A percentile compares a stretch with the other conserved stretches of the same genome.
Evolutionary conservation across 805 yeast species (phyloP).

Genomic region (Phaffomyces thermotolerans): DNA sequence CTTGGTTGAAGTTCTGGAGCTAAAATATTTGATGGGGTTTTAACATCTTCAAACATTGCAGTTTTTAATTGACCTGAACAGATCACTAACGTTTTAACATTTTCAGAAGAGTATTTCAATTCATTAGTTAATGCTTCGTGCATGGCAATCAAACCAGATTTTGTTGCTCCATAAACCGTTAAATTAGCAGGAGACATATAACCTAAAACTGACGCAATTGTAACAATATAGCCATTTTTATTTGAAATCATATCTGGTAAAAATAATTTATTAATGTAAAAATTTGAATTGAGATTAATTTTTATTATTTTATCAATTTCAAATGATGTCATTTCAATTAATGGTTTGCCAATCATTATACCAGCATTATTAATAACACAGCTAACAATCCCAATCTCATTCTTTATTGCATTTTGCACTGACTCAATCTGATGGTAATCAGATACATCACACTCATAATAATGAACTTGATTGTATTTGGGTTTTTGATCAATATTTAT

Average conservation of each 20-base stretch:
- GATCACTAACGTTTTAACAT: conserved; percentile 67
- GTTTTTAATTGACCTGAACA: conserved; percentile 88
- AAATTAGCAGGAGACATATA: conserved; percentile 77
- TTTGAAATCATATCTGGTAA: conserved; percentile 61
- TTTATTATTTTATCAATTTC: conserved; percentile 58
- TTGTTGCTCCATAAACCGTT: conserved; percentile 80
- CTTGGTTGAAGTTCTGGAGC: conserved; percentile 80
- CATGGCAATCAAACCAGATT: conserved; percentile 76
- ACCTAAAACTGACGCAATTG: conserved; percentile 80
- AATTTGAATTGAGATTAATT: conserved; percentile 65
- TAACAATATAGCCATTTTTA: conserved; percentile 69
- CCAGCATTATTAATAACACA: conserved; percentile 86
- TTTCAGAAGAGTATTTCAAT: conserved; percentile 42
- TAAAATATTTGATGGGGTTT: conserved; percentile 62
- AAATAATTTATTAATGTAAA: conserved; percentile 61
- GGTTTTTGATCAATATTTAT: conserved; percentile 27
- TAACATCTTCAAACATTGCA: conserved; percentile 61
- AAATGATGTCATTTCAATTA: conserved; percentile 45
- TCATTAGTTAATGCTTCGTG: conserved; percentile 78
- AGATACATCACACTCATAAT: conserved; percentile 67
- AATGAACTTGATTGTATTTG: conserved; percentile 32
- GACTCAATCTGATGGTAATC: conserved; percentile 36
- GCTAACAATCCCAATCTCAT: conserved; percentile 52
- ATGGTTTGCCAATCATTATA: conserved; percentile 48
- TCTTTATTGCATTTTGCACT: conserved; percentile 33